Evolutionary conservation across 108 stramenopile species (phyloP), one percentile per base, ranked within the genome.

Genomic region (Aureococcus anophagefferens): DNA sequence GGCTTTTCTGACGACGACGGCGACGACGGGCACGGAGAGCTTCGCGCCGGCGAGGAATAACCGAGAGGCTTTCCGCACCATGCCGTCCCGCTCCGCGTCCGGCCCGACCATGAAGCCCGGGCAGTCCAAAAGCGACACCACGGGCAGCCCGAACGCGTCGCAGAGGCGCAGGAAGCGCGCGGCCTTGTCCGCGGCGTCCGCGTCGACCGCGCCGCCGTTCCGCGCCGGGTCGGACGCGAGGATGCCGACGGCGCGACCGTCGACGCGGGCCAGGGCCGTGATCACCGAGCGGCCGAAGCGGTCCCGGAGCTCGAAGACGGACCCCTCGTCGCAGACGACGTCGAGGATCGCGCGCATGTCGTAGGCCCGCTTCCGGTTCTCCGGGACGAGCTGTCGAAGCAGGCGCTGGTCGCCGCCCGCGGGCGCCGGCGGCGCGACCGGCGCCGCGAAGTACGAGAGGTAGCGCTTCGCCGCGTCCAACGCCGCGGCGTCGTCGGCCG

Each of bases 41-140:
- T 7, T 34, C 9, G 62, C 69, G 11, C 62, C 69, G 13, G 69
- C 63, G 9, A 70, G 31, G 34, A 70, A 70, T 33, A 70, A 25
- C 18, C 69, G 30, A 11, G 65, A 21, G 13, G 21, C n/a, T 13
- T 74, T 33, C 45, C 66, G 35, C 35, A 74, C 67, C 25, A 74
- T 28, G 51, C 73, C 73, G 11, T 37, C 71, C 25, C 45, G 35
- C 29, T 76, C 75, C 18, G 68, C 68, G 11, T 46, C 75, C 28
- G 29, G 51, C 4, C 75, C 75, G 7, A 76, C 75, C 31, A 76
- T 76, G 46, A 76, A 72, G 36, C 75, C 75, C 7, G 75, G 75
- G 9, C 45, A 51, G 64, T 76, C 75, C 5, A 65, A 25, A 21
- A 76, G 75, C 33, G 36, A 66, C 13, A 76, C 30, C 32, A 76